phyloP scores from a whole-genome alignment of 495 filamentous ascomycete genomes.

The Xylaria bambusicola region DNA sequence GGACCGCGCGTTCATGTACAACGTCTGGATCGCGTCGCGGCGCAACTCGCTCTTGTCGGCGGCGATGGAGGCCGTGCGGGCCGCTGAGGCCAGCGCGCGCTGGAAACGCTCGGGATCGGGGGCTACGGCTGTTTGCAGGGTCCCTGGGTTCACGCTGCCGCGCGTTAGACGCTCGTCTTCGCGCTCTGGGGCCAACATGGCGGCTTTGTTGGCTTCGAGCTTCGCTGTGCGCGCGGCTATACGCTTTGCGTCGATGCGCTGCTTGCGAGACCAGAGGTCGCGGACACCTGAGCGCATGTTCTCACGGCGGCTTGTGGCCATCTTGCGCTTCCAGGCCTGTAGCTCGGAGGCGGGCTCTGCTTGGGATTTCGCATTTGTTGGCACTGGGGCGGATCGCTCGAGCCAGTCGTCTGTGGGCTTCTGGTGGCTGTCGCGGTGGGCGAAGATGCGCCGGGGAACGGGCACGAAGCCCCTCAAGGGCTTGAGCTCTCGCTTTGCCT shows the following conservation, averaged over 20 bases:
- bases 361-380: conserved; percentile 25
- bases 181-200: conserved; percentile 40
- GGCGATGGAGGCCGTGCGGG: conserved; percentile 22
- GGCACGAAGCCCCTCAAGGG: conserved; percentile 47
- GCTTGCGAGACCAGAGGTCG: conserved; percentile 43
- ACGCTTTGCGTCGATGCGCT: conserved; percentile 18
- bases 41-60: conserved; percentile 39
- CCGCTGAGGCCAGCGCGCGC: conserved; percentile 27
- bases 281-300: conserved; percentile 40
- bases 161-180: conserved; percentile 48
- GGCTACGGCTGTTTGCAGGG: conserved; percentile 29
- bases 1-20: conserved; percentile 48
- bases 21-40: conserved; percentile 46
- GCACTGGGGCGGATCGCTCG: conserved; percentile 25
- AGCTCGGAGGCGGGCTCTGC: conserved; percentile 29
- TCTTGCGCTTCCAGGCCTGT: conserved; percentile 34
- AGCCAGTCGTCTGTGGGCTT: conserved; percentile 38
- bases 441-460: conserved; percentile 47
- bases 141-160: conserved; percentile 35
- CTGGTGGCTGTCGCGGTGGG: conserved; percentile 32
- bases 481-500: conserved; percentile 34
- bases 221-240: conserved; percentile 16
- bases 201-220: conserved; percentile 26
- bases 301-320: conserved; percentile 40
- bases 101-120: conserved; percentile 40